Conservation (phyloP, 805 yeast genomes). For the Metschnikowia rubicola region DNA sequence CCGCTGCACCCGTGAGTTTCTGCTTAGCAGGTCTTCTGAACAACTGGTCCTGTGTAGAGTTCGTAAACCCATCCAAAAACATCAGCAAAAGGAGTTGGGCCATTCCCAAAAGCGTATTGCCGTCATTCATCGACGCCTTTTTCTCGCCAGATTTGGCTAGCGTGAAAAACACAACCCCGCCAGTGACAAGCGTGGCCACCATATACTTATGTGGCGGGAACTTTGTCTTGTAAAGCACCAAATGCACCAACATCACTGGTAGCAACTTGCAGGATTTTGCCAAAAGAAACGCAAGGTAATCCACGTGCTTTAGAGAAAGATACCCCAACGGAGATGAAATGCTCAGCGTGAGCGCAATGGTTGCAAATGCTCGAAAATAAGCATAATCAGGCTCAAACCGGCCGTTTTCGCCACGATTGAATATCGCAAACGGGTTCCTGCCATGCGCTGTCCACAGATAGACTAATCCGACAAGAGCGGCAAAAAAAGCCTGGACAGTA, state of each 20-base stretch:
- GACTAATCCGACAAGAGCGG: slow-evolving; percentile 60
- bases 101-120: slow-evolving; percentile 54
- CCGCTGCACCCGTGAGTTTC: slow-evolving; percentile 72
- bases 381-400: neutral
- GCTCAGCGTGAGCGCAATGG: slow-evolving; percentile 72
- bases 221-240: slow-evolving; percentile 59
- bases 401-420: neutral
- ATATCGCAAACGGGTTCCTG: slow-evolving; percentile 12
- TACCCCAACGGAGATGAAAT: slow-evolving; percentile 82
- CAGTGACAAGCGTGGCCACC: slow-evolving; percentile 75
- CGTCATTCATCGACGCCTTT: slow-evolving; percentile 33
- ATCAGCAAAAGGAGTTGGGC: slow-evolving; percentile 56
- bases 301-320: slow-evolving; percentile 75
- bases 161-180: slow-evolving; percentile 82
- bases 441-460: slow-evolving; percentile 45
- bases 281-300: slow-evolving; percentile 75
- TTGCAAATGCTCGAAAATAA: slow-evolving; percentile 33
- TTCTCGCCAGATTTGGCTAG: slow-evolving; percentile 39
- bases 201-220: slow-evolving; percentile 75
- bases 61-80: slow-evolving; percentile 85
- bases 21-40: slow-evolving; percentile 41
- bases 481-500: slow-evolving; percentile 68
- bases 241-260: slow-evolving; percentile 89
- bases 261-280: slow-evolving; percentile 92
- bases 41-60: slow-evolving; percentile 87